Evolutionary conservation across 768 basidiomycete species (phyloP).

Genomic region (Leccinum imitatum): DNA sequence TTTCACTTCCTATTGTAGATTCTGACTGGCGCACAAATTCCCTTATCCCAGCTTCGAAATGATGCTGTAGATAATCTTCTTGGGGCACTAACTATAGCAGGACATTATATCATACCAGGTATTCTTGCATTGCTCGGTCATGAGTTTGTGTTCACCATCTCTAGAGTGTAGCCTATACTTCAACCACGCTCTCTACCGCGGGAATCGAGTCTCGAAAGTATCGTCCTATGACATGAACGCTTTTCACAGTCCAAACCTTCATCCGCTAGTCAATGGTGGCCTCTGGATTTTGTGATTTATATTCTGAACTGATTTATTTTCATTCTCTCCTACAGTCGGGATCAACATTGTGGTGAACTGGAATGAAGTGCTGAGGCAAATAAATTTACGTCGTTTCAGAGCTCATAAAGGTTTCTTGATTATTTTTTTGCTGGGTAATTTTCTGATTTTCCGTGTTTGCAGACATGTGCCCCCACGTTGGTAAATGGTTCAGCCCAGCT

Average conservation of each 20-base stretch:
- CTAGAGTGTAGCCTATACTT: constrained; percentile 88
- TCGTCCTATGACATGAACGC: constrained; percentile 84
- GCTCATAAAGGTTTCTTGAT: constrained; percentile 66
- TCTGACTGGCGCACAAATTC: constrained; percentile 91
- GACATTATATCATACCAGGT: constrained; percentile 92
- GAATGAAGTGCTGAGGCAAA: constrained; percentile 84
- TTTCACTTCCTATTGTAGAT: constrained; percentile 49
- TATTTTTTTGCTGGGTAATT: not conserved
- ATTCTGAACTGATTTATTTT: not conserved
- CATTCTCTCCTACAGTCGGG: constrained; percentile 55
- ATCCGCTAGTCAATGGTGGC: constrained; percentile 75
- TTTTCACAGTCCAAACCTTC: constrained; percentile 83
- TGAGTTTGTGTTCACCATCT: not conserved
- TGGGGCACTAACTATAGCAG: constrained; percentile 85
- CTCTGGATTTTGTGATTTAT: not conserved
- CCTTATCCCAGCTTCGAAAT: constrained; percentile 86
- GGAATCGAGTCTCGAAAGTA: constrained; percentile 78
- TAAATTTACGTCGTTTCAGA: constrained; percentile 70
- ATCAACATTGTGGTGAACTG: constrained; percentile 90
- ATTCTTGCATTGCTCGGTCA: constrained; percentile 10
- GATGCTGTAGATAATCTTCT: constrained; percentile 93
- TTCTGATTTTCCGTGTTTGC: constrained; percentile 15
- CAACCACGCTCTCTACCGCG: constrained; percentile 84
- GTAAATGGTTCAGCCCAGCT: constrained; percentile 39
- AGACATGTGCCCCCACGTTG: constrained; percentile 84